phyloP scores from a whole-genome alignment of 768 basidiomycete species.

The Phanerochaete carnosa region DNA sequence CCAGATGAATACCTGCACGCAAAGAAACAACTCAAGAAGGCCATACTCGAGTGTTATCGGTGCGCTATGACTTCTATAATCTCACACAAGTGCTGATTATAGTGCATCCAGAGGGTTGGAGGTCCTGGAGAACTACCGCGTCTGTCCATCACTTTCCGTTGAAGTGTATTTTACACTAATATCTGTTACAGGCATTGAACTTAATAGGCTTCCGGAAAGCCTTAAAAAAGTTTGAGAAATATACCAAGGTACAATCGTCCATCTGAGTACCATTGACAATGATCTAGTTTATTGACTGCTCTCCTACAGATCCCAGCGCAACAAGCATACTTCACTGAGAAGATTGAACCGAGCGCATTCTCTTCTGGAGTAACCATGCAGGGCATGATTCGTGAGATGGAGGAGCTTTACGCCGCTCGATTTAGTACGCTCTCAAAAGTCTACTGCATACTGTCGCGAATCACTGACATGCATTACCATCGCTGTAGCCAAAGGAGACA shows the following conservation, averaged over 20 bases:
- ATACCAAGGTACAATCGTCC: slow-evolving; percentile 52
- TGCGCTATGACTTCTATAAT: slow-evolving; percentile 20
- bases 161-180: slow-evolving; percentile 10
- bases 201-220: slow-evolving; percentile 87
- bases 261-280: background rate
- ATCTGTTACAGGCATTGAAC: slow-evolving; percentile 65
- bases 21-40: slow-evolving; percentile 82
- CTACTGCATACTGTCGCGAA: background rate
- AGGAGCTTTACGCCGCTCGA: slow-evolving; percentile 67
- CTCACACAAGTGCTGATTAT: background rate
- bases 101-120: slow-evolving; percentile 62
- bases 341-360: slow-evolving; percentile 71
- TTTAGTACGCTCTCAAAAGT: slow-evolving; percentile 54
- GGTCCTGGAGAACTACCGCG: slow-evolving; percentile 85
- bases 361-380: slow-evolving; percentile 58
- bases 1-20: slow-evolving; percentile 82
- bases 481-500: slow-evolving; percentile 59
- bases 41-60: slow-evolving; percentile 83
- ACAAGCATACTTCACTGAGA: slow-evolving; percentile 74
- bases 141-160: slow-evolving; percentile 30
- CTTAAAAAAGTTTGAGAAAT: slow-evolving; percentile 82
- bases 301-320: slow-evolving; percentile 59
- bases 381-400: slow-evolving; percentile 70
- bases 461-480: background rate
- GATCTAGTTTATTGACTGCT: background rate